phyloP scores from a whole-genome alignment of 768 basidiomycete genomes.

The Rhodotorula taiwanensis region DNA sequence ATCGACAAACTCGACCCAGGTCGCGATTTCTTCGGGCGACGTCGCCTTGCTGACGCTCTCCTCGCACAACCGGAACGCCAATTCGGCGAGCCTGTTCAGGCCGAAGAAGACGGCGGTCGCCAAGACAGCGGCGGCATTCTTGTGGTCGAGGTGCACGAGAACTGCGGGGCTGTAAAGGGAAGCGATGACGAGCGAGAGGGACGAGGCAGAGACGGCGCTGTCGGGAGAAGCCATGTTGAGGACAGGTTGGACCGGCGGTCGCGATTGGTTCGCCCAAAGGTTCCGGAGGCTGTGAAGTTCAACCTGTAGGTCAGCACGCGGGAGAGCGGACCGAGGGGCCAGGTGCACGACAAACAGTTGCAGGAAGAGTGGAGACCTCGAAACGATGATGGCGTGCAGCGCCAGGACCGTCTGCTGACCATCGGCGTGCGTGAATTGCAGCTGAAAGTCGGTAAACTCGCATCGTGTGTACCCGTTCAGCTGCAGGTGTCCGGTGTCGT shows the following conservation, averaged over 20 bases:
- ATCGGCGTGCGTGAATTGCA: background rate
- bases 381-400: slow-evolving; percentile 12
- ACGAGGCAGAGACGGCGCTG: slow-evolving; percentile 3
- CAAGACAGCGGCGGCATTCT: slow-evolving; percentile 7
- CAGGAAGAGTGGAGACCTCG: slow-evolving; percentile 7
- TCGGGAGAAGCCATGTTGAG: slow-evolving; percentile 9
- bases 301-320: background rate
- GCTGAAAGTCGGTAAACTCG: background rate
- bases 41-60: background rate
- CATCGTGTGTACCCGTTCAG: background rate
- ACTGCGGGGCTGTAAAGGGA: slow-evolving; percentile 27
- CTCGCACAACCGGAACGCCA: slow-evolving; percentile 5
- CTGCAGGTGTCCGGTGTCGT: background rate
- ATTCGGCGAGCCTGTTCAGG: slow-evolving; percentile 4
- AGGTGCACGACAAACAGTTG: background rate
- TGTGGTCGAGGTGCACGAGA: slow-evolving; percentile 2
- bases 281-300: background rate
- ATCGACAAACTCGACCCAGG: slow-evolving; percentile 14
- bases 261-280: background rate
- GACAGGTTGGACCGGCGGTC: background rate
- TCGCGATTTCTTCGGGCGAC: background rate
- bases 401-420: background rate
- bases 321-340: background rate
- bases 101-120: slow-evolving; percentile 17
- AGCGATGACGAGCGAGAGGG: slow-evolving; percentile 16